Evolutionary conservation across 805 yeast species (phyloP).

Genomic region (Suhomyces pyralidae): DNA sequence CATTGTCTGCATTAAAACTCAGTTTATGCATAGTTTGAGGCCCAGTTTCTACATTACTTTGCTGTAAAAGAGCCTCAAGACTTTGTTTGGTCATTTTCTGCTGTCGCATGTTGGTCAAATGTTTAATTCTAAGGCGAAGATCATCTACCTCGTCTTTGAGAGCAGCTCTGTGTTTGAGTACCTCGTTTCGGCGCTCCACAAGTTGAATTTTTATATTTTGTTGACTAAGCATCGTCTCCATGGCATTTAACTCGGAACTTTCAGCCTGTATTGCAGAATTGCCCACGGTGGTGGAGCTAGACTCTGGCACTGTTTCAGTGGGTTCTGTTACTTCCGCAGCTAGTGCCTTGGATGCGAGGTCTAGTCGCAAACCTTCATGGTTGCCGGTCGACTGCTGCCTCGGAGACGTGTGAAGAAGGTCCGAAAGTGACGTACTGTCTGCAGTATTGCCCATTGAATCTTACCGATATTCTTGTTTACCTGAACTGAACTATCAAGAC

Average conservation of each 20-base stretch:
- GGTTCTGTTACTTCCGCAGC: background rate
- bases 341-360: slow-evolving; percentile 7
- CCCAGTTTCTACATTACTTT: slow-evolving; percentile 14
- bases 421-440: slow-evolving; percentile 25
- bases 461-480: background rate
- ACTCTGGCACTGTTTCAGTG: background rate
- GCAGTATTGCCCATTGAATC: slow-evolving; percentile 20
- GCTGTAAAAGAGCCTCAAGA: slow-evolving; percentile 18
- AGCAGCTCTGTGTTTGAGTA: slow-evolving; percentile 17
- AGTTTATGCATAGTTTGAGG: background rate
- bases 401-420: slow-evolving; percentile 25
- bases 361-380: slow-evolving; percentile 7
- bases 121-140: slow-evolving; percentile 10
- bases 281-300: background rate
- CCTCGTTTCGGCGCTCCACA: slow-evolving; percentile 13
- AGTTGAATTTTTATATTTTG: slow-evolving; percentile 16
- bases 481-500: background rate
- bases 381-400: slow-evolving; percentile 3
- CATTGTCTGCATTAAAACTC: slow-evolving; percentile 6
- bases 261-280: background rate
- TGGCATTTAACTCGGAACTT: background rate
- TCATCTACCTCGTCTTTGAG: slow-evolving; percentile 16
- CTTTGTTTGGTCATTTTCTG: slow-evolving; percentile 11
- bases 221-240: slow-evolving; percentile 10
- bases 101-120: slow-evolving; percentile 12